Conservation (phyloP, 2,329 filamentous ascomycete genomes). For the Nemania sp. region DNA sequence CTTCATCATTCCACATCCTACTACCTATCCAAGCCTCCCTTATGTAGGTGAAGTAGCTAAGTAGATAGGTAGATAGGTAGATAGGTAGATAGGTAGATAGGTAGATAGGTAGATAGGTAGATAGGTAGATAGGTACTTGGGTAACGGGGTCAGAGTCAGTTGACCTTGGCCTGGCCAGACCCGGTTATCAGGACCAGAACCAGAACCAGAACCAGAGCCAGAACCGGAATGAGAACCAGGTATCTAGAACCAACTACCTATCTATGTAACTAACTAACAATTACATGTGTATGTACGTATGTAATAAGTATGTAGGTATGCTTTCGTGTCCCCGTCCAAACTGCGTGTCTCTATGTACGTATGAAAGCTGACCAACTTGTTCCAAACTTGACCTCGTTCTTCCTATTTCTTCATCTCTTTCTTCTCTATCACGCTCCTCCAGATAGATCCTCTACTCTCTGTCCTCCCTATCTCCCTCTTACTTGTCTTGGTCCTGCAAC, state of each 20-base stretch:
- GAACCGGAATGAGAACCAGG: too few relatives aligned
- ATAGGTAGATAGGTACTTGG: background rate
- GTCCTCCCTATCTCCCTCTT: background rate
- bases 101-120: too few relatives aligned
- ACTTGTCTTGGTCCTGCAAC: slow-evolving; percentile 20
- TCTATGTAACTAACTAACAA: slow-evolving; percentile 15
- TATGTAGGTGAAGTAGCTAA: too few relatives aligned
- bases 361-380: background rate
- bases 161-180: slow-evolving; percentile 24
- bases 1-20: slow-evolving; percentile 32
- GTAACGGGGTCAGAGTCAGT: slow-evolving; percentile 39
- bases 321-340: background rate
- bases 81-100: too few relatives aligned
- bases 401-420: slow-evolving; percentile 3
- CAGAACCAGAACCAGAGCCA: too few relatives aligned
- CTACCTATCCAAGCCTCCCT: slow-evolving; percentile 22
- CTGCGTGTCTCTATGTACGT: background rate
- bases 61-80: too few relatives aligned
- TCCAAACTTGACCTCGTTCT: slow-evolving; percentile 5
- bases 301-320: slow-evolving; percentile 4
- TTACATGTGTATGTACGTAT: slow-evolving; percentile 5
- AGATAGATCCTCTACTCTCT: background rate
- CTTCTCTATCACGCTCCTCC: too few relatives aligned
- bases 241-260: slow-evolving; percentile 7
- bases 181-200: slow-evolving; percentile 20